Conservation (phyloP, 345 rosid species). For the Cardiospermum halicacabum region DNA sequence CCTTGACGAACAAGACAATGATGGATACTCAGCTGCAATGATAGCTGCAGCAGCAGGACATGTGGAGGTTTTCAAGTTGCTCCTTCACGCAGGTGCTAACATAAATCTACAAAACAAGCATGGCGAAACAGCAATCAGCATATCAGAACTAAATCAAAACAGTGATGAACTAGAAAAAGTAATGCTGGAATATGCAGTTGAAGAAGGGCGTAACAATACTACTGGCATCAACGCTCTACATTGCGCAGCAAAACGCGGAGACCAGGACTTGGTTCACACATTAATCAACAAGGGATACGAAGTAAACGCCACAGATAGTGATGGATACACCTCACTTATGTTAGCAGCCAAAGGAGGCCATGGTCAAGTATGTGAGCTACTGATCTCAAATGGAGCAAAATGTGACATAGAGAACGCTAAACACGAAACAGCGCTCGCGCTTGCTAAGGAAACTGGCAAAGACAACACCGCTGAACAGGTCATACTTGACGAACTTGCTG, state of each 20-base stretch:
- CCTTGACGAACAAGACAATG: conserved; percentile 41
- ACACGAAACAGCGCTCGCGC: conserved; percentile 48
- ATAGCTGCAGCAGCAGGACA: conserved; percentile 41
- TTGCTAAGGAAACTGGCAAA: conserved; percentile 24
- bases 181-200: conserved; percentile 39
- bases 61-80: conserved; percentile 38
- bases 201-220: conserved; percentile 22
- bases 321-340: conserved; percentile 57
- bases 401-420: conserved; percentile 31
- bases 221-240: conserved; percentile 45
- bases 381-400: conserved; percentile 40
- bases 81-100: conserved; percentile 50
- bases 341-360: conserved; percentile 55
- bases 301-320: conserved; percentile 43
- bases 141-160: conserved; percentile 24
- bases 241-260: conserved; percentile 45
- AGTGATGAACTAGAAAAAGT: conserved; percentile 32
- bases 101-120: conserved; percentile 34
- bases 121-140: conserved; percentile 37
- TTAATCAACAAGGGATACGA: conserved; percentile 32
- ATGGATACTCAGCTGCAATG: conserved; percentile 47
- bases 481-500: conserved; percentile 49
- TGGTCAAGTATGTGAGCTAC: conserved; percentile 30
- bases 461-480: conserved; percentile 27
- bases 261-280: conserved; percentile 29